phyloP scores from a whole-genome alignment of 2,329 filamentous ascomycete genomes.

The Byssochlamys sp. region DNA sequence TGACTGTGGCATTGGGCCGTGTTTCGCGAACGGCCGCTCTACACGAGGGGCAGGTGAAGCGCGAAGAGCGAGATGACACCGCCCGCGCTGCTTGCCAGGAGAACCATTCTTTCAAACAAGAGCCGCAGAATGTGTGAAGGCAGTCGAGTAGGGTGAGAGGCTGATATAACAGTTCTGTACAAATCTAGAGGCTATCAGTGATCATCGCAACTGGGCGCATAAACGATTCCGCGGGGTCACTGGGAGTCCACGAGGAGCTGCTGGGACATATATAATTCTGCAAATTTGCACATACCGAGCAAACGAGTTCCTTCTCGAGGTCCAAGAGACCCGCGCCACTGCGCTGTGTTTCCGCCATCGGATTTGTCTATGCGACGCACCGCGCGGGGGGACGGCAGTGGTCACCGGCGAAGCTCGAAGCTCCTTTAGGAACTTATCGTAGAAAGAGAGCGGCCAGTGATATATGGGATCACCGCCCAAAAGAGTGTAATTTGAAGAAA shows the following conservation, averaged over 20 bases:
- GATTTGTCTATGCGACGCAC: not conserved
- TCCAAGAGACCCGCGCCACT: conserved; percentile 44
- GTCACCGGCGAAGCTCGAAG: not conserved
- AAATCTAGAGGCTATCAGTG: conserved; percentile 56
- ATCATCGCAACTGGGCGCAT: not conserved
- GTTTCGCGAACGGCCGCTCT: conserved; percentile 78
- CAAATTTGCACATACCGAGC: conserved; percentile 60
- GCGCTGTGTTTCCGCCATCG: not conserved
- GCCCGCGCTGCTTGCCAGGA: conserved; percentile 58
- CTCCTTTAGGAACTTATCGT: not conserved
- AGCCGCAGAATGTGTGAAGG: conserved; percentile 90
- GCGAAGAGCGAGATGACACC: conserved; percentile 29
- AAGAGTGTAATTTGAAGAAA: not conserved
- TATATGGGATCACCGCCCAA: not conserved
- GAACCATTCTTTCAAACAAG: conserved; percentile 95
- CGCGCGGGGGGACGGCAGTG: not conserved
- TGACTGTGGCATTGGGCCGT: conserved; percentile 80
- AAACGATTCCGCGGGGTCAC: not conserved
- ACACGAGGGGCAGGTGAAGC: conserved; percentile 87
- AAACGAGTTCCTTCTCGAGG: conserved; percentile 87
- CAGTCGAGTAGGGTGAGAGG: conserved; percentile 86
- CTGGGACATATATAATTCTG: not conserved
- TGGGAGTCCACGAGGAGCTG: not conserved
- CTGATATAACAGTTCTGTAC: conserved; percentile 86
- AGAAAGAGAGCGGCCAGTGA: not conserved